A percentile compares a stretch with the other conserved stretches of the same genome.
These are phyloP conservation scores for Gracilaria gracilis DNA, from an alignment of 23 red algal species.

Conservation along the genomic window DNA sequence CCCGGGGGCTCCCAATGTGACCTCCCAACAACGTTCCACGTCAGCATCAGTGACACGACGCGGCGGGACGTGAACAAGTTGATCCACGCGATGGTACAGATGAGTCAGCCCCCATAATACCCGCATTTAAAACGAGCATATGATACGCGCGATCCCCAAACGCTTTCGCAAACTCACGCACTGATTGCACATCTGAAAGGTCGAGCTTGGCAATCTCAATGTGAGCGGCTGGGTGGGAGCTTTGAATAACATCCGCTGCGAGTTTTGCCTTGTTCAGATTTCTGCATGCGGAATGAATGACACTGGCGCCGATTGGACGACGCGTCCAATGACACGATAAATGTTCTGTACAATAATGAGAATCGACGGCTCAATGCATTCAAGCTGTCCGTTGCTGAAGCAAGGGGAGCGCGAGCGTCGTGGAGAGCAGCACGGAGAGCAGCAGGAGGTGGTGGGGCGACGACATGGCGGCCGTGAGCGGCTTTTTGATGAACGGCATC, in stretches of 20 bases:
- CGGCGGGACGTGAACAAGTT: slow-evolving; percentile 25
- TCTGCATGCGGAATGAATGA: slow-evolving; percentile 87
- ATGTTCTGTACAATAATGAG: too few relatives aligned
- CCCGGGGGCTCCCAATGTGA: slow-evolving; percentile 23
- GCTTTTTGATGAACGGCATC: too few relatives aligned
- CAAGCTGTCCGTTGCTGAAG: too few relatives aligned
- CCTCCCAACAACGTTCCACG: slow-evolving; percentile 66
- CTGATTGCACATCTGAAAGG: slow-evolving; percentile 71
- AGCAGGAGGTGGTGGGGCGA: too few relatives aligned
- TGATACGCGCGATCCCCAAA: slow-evolving; percentile 11
- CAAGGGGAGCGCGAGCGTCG: too few relatives aligned
- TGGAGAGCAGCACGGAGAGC: too few relatives aligned
- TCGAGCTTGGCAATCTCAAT: slow-evolving; percentile 51
- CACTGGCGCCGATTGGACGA: slow-evolving; percentile 75
- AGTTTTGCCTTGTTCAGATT: slow-evolving; percentile 52
- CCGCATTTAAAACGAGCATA: slow-evolving; percentile 89
- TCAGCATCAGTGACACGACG: slow-evolving; percentile 43
- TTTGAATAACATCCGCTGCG: slow-evolving; percentile 52
- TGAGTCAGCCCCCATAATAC: slow-evolving; percentile 80
- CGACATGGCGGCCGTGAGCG: too few relatives aligned
- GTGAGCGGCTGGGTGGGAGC: slow-evolving; percentile 1
- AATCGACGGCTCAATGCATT: too few relatives aligned
- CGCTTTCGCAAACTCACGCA: slow-evolving; percentile 65
- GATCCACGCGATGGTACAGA: slow-evolving; percentile 26
- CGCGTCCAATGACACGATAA: too few relatives aligned